Evolutionary conservation across 192 early-diverging fungal species (phyloP).

Genomic region (Linnemannia hyalina): DNA sequence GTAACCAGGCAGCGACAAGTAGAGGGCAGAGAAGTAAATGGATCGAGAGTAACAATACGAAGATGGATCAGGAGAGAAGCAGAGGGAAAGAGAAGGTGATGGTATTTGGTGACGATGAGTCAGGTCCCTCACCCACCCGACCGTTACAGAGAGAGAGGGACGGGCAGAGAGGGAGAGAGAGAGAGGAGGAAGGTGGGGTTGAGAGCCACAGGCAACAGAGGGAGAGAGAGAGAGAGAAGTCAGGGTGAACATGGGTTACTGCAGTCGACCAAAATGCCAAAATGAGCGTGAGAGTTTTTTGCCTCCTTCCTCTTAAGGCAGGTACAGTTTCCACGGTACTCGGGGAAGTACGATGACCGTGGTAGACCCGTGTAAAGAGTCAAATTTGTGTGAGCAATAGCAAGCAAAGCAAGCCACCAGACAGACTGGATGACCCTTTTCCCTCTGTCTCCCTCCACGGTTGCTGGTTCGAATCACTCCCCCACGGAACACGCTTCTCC

Average conservation of each 20-base stretch:
- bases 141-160: neutral
- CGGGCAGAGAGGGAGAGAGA: neutral
- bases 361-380: no score
- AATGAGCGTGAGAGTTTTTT: conserved; percentile 38
- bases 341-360: neutral
- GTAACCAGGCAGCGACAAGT: no score
- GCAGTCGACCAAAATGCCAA: neutral
- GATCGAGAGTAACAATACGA: neutral
- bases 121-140: conserved; percentile 1
- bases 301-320: conserved; percentile 25
- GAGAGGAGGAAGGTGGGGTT: neutral
- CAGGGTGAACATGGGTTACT: neutral
- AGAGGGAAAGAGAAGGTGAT: neutral
- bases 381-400: neutral
- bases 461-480: neutral
- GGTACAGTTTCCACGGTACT: conserved; percentile 16
- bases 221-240: neutral
- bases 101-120: neutral
- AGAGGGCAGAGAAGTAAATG: no score
- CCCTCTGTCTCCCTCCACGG: neutral
- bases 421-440: neutral
- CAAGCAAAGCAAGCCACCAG: neutral
- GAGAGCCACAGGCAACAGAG: neutral
- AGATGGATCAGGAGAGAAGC: neutral
- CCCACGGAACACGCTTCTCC: neutral